These are phyloP conservation scores for Spergularia marina DNA, from an alignment of 148 eudicot genomes.

Conservation along the genomic window DNA sequence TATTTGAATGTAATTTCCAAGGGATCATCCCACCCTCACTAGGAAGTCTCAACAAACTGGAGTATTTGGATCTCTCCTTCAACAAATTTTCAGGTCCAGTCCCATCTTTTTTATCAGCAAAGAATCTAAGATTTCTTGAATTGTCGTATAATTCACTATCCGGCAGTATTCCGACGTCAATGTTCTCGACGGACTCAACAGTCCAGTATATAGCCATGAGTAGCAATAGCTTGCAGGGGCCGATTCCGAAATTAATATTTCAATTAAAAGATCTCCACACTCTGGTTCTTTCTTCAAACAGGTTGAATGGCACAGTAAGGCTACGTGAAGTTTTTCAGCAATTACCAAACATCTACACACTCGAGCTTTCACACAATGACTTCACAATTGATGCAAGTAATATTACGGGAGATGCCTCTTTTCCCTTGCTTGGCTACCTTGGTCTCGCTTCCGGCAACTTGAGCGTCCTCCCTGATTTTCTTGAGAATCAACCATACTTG, in stretches of 20 bases:
- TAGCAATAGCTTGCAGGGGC: conserved; percentile 36
- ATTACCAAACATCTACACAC: conserved; percentile 19
- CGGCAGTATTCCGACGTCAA: conserved; percentile 42
- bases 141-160: conserved; percentile 32
- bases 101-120: too few relatives aligned
- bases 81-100: too few relatives aligned
- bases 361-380: conserved; percentile 43
- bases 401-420: neutral
- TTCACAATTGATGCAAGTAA: conserved; percentile 20
- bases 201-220: conserved; percentile 25
- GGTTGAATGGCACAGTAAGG: conserved; percentile 27
- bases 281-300: conserved; percentile 31
- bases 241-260: conserved; percentile 31
- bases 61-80: conserved; percentile 23
- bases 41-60: conserved; percentile 24
- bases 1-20: too few relatives aligned
- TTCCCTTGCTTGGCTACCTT: conserved; percentile 24
- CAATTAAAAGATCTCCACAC: conserved; percentile 13
- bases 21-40: too few relatives aligned
- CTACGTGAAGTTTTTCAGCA: conserved; percentile 11
- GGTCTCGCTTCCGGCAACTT: conserved; percentile 33
- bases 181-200: conserved; percentile 17
- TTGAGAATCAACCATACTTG: conserved; percentile 12
- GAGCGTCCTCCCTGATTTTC: conserved; percentile 16
- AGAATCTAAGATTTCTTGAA: conserved; percentile 22